A percentile compares a stretch with the other conserved stretches of the same genome.
phyloP scores from a whole-genome alignment of 805 yeast species.

The Ogataea allantospora region DNA sequence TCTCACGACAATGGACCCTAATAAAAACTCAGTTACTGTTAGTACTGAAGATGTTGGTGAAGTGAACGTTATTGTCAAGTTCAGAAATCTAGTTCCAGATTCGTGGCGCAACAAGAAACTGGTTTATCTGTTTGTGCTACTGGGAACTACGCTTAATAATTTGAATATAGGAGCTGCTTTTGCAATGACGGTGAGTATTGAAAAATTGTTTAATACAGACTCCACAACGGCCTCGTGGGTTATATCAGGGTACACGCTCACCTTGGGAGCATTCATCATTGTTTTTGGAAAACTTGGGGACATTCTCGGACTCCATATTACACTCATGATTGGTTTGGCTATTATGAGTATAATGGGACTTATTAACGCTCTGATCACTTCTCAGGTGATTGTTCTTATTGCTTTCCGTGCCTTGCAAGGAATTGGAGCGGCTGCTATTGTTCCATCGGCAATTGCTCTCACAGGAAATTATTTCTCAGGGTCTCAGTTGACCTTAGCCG shows the following conservation, averaged over 20 bases:
- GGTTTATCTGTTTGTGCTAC: constrained; percentile 14
- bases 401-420: constrained; percentile 48
- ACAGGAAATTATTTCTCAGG: constrained; percentile 27
- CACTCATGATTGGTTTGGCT: constrained; percentile 4
- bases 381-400: constrained; percentile 36
- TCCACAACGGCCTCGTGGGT: constrained; percentile 41
- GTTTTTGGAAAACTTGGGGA: constrained; percentile 39
- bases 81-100: background rate
- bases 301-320: constrained; percentile 7
- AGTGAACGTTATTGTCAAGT: too few relatives aligned
- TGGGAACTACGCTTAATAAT: constrained; percentile 25
- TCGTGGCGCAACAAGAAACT: background rate
- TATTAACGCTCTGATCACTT: constrained; percentile 36
- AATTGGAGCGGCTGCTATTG: constrained; percentile 39
- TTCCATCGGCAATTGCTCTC: constrained; percentile 33
- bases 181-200: constrained; percentile 25
- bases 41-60: too few relatives aligned
- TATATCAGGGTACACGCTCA: constrained; percentile 42
- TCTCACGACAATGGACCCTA: too few relatives aligned
- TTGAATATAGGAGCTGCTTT: constrained; percentile 28
- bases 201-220: constrained; percentile 38
- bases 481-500: constrained; percentile 14
- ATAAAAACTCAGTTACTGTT: too few relatives aligned
- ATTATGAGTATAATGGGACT: constrained; percentile 28
- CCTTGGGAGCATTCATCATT: constrained; percentile 44